phyloP scores from a whole-genome alignment of 2,329 filamentous ascomycete species.

The Diplodia sapinea region DNA sequence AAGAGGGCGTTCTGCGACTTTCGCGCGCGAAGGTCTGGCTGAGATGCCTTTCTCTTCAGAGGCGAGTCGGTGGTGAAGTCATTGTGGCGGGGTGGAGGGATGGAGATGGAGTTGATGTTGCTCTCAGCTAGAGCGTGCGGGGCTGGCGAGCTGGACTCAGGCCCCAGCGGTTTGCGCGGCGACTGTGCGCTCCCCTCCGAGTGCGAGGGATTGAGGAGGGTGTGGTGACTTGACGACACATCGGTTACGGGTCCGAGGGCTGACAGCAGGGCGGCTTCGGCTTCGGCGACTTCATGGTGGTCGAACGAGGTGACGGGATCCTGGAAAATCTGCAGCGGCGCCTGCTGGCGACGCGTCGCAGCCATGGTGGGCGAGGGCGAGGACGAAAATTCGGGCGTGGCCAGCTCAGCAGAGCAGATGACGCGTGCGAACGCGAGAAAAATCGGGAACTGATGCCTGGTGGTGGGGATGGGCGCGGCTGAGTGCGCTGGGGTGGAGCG shows the following conservation, averaged over 20 bases:
- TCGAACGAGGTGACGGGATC: constrained; percentile 56
- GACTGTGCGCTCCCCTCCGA: constrained; percentile 63
- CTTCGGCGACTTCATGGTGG: constrained; percentile 51
- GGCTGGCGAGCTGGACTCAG: constrained; percentile 62
- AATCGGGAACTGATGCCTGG: constrained; percentile 36
- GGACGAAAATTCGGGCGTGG: constrained; percentile 41
- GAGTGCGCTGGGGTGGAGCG: constrained; percentile 13
- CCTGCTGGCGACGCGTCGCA: constrained; percentile 62
- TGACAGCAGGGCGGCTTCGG: constrained; percentile 60
- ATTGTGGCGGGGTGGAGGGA: constrained; percentile 67
- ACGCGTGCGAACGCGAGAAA: constrained; percentile 50
- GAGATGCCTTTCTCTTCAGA: constrained; percentile 62
- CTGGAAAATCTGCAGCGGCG: constrained; percentile 64
- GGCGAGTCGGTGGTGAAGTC: constrained; percentile 68
- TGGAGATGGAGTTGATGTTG: constrained; percentile 69
- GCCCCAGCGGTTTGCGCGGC: constrained; percentile 68
- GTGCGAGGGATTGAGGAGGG: constrained; percentile 68
- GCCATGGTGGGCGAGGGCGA: constrained; percentile 51
- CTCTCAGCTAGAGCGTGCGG: constrained; percentile 64
- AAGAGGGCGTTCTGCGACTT: constrained; percentile 60
- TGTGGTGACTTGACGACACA: constrained; percentile 63
- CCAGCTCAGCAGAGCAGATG: constrained; percentile 42
- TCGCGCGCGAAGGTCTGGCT: constrained; percentile 10
- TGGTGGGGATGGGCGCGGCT: constrained; percentile 26
- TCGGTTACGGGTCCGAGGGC: constrained; percentile 51